Base-by-base conservation (phyloP, 2,329 filamentous ascomycete genomes). In the Phialemoniopsis sp. region DNA sequence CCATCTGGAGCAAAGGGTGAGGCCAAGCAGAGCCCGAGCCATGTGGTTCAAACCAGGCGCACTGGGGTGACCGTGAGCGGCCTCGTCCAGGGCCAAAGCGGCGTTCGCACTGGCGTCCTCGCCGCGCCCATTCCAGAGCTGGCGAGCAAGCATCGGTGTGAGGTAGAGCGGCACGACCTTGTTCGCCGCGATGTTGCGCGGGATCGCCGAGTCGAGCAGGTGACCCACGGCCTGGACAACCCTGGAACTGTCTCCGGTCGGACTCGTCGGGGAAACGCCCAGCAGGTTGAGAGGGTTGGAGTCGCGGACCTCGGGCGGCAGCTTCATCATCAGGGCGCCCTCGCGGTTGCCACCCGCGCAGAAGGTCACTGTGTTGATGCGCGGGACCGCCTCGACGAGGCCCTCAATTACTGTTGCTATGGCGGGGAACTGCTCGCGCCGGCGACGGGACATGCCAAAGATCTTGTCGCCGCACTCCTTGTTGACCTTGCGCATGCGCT, bases 271-370 rank as follows among this genome's bases (percentile, higher is more conserved):
- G 31, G 18, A 42, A 33, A 1, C 46, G 19, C n/a, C 53, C 7
- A 69, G 47, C 6, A 72, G 56, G 8, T 59, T 50, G 3, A 95
- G 64, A 0, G 89, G 88, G 50, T 84, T 72, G 47, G 78, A 72
- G 36, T 80, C 75, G 39, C 85, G 78, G 13, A 85, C 60, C 0
- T 70, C 57, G 0, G 60, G 49, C 0, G 79, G 70, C 10, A 95
- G 72, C 44, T 73, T 81, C 61, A 86, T 80, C 63, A 88, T 89
- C 30, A 95, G 66, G 32, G 82, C 82, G 1, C 90, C 90, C 61
- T 95, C 89, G 31, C 89, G 73, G 45, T 95, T 90, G 8, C 89
- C 90, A 15, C 90, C 59, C 50, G 88, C 84, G 56, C 89, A 94
- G 62, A 95, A 96, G 1, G 83, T 84, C 3, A 90, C 86, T 17